Base-by-base conservation (phyloP, 2,329 filamentous ascomycete genomes). In the Waltergamsia citrina region DNA sequence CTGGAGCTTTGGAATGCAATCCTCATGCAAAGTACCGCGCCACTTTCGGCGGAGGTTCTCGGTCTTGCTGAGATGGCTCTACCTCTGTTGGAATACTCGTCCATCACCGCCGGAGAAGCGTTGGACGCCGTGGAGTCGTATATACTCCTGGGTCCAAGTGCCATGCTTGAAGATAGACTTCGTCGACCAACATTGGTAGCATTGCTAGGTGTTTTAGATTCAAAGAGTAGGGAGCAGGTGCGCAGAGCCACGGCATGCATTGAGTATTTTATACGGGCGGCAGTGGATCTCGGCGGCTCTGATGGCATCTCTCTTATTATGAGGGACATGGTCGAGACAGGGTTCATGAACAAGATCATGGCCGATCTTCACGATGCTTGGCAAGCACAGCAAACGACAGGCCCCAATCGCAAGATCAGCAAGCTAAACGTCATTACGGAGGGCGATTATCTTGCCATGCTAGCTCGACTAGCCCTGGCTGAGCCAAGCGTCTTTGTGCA, bases 1-100 rank as follows among this genome's bases (percentile, higher is more conserved):
- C 65, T 96, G 11, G 88, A 95, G 36, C 71, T 98, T 4, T 96
- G 90, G 90, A 70, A 73, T 22, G 75, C 81, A 3, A 76, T 95
- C 9, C 57, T 88, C 24, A 66, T 67, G 41, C 76, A 85, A 47
- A 79, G 78, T 38, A 67, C 70, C 7, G 60, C 74, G 10, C 78
- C 81, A 1, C 60, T 78, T 4, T 68, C 75, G 1, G 59, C 67
- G 1, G 74, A 78, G 11, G 59, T 88, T n/a, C 54, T 82, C 4
- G 62, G 66, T 4, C 65, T 90, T 23, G 68, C 76, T 3, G 69
- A 74, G n/a, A 59, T 69, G 29, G 67, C 75, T 2, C 70, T 87
- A 11, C 76, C 76, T 1, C 65, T 85, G 7, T 63, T 88, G 12
- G 74, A 81, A 30, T 71, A 78, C 21, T 76, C 78, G 29, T 76